Conservation (phyloP, 495 filamentous ascomycete genomes). For the Pyrenula aspistea region DNA sequence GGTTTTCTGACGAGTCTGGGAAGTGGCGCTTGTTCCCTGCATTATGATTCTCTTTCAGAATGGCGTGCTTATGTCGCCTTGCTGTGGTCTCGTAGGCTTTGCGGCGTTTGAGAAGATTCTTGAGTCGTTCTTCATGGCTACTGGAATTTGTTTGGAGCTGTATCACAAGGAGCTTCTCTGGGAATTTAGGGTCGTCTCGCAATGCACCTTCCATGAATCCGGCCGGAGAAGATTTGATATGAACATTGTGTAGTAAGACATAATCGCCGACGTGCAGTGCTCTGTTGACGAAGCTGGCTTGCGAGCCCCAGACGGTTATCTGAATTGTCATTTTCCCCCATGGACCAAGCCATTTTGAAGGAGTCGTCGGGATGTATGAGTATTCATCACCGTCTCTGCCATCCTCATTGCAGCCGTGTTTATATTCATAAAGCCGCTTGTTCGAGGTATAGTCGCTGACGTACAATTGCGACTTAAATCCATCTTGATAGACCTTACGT, state of each 20-base stretch:
- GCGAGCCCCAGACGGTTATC: conserved; percentile 58
- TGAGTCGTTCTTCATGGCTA: conserved; percentile 34
- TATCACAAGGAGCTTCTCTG: conserved; percentile 40
- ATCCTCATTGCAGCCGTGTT: conserved; percentile 22
- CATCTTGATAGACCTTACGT: conserved; percentile 45
- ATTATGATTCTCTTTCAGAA: conserved; percentile 20
- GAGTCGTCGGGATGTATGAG: conserved; percentile 24
- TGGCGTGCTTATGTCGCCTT: conserved; percentile 34
- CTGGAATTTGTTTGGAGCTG: conserved; percentile 23
- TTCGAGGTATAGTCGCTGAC: conserved; percentile 82
- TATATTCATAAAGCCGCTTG: conserved; percentile 43
- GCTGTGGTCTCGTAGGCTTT: conserved; percentile 48
- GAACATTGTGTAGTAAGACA: conserved; percentile 59
- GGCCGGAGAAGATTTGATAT: conserved; percentile 37
- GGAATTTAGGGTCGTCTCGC: conserved; percentile 44
- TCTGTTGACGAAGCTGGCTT: conserved; percentile 44
- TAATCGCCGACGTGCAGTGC: conserved; percentile 46
- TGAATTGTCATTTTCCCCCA: conserved; percentile 63
- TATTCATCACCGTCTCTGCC: conserved; percentile 35
- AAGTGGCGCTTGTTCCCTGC: conserved; percentile 15
- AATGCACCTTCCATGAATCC: conserved; percentile 60
- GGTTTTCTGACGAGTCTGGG: neutral
- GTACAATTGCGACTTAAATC: conserved; percentile 49
- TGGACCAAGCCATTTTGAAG: conserved; percentile 61
- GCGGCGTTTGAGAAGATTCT: conserved; percentile 50